Base-by-base conservation (phyloP, 2,329 filamentous ascomycete species). In the Boeremia exigua region DNA sequence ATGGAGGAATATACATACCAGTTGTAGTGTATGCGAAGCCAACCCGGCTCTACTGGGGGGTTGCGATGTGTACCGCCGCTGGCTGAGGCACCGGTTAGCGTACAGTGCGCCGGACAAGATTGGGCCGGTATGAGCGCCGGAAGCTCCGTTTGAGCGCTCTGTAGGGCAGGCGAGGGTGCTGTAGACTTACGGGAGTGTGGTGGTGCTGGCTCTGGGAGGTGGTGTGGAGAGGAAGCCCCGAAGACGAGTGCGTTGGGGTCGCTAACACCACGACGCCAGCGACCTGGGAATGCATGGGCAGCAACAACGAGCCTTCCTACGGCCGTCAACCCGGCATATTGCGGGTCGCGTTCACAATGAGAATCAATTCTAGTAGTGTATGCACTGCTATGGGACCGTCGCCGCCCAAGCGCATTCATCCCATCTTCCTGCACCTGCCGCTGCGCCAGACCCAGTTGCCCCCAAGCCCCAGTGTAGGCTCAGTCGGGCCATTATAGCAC, bases 41-140 rank as follows among this genome's bases (percentile, higher is more conserved):
- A 62, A 61, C 66, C 62, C 61, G 61, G 63, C 61, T 59, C 60
- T 60, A 45, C 61, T 56, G 59, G 66, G 61, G 66, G 59, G 64
- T 60, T 70, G 69, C 63, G 68, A 70, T 67, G 59, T 73, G 63
- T 69, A 67, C 68, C 70, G 70, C 72, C 71, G 72, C 67, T 66
- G 59, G 65, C 61, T 71, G 70, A 61, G 61, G 61, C 66, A 59
- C 63, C 65, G 61, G 72, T 73, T 58, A 74, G 72, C 62, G 62
- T 52, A 56, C 54, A 48, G 60, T 63, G 67, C 62, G 62, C 66
- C 66, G 33, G 57, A 56, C 48, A 60, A 48, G 37, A 56, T 62
- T 54, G 47, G 48, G 46, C 38, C 48, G 25, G 48, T 43, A 52
- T 49, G 49, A 56, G 60, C 45, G 56, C 55, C 49, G 57, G 53